A percentile compares a stretch with the other conserved stretches of the same genome.
These are phyloP conservation scores for Meyerozyma sp. DNA, from an alignment of 1,139 yeast species.

Conservation along the genomic window DNA sequence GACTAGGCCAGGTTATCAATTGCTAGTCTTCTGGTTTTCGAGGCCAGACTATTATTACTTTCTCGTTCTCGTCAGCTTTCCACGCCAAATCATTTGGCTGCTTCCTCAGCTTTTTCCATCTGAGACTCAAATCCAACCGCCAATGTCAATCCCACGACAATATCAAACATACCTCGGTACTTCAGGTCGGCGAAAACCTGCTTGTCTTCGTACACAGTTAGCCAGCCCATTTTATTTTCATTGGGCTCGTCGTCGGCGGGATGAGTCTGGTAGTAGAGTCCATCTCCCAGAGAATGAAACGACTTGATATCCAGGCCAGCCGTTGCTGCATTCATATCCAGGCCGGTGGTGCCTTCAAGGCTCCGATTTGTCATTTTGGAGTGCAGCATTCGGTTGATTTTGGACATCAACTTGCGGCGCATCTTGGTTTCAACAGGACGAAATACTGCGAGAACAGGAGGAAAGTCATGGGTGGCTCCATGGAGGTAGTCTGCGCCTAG, in stretches of 20 bases:
- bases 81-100: too few relatives aligned
- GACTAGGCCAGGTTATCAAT: too few relatives aligned
- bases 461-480: slow-evolving; percentile 16
- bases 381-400: slow-evolving; percentile 13
- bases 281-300: slow-evolving; percentile 53
- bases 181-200: slow-evolving; percentile 15
- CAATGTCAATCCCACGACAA: slow-evolving; percentile 47
- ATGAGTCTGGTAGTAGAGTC: slow-evolving; percentile 35
- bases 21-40: too few relatives aligned
- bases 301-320: slow-evolving; percentile 26
- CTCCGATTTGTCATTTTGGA: slow-evolving; percentile 2
- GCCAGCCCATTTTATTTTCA: slow-evolving; percentile 58
- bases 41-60: too few relatives aligned
- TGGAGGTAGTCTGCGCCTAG: slow-evolving; percentile 20
- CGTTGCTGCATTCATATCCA: slow-evolving; percentile 14
- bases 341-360: slow-evolving; percentile 15
- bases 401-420: slow-evolving; percentile 33
- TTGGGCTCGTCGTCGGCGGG: slow-evolving; percentile 59
- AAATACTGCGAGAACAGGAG: slow-evolving; percentile 43
- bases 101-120: not conserved
- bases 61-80: too few relatives aligned
- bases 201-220: slow-evolving; percentile 50
- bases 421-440: slow-evolving; percentile 48
- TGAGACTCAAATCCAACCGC: slow-evolving; percentile 47
- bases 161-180: slow-evolving; percentile 47